Conservation (phyloP, 2,329 filamentous ascomycete genomes). For the Colletotrichum nymphaeae region DNA sequence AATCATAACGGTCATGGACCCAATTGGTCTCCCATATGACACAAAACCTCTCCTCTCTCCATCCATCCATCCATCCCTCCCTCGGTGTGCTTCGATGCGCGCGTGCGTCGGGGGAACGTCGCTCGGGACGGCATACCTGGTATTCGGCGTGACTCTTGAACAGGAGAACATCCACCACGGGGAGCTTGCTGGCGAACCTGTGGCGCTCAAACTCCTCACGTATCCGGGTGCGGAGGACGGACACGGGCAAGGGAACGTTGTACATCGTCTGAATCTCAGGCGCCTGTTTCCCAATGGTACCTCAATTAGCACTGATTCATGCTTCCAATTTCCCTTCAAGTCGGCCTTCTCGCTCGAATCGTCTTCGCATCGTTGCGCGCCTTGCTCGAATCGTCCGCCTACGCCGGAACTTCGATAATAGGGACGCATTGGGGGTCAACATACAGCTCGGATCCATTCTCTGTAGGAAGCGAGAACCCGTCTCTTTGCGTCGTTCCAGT, state of each 20-base stretch:
- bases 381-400: neutral
- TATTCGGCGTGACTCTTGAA: conserved; percentile 94
- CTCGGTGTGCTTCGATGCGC: conserved; percentile 20
- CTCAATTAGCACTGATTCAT: neutral
- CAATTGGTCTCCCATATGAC: neutral
- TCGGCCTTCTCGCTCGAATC: too few species aligned
- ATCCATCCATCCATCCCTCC: neutral
- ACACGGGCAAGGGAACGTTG: conserved; percentile 88
- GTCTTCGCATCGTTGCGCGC: neutral
- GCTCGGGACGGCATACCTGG: conserved; percentile 72
- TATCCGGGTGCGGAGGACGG: conserved; percentile 90
- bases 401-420: conserved; percentile 5
- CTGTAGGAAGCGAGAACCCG: conserved; percentile 91
- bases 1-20: neutral
- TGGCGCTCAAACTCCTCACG: conserved; percentile 97
- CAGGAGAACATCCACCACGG: conserved; percentile 88
- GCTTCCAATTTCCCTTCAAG: neutral
- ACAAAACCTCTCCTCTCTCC: neutral
- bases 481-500: conserved; percentile 88
- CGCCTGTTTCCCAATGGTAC: conserved; percentile 66
- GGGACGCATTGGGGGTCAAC: conserved; percentile 51
- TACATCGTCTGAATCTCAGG: conserved; percentile 99
- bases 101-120: neutral
- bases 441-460: conserved; percentile 95
- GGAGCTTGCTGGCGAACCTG: conserved; percentile 90